A percentile compares a stretch with the other conserved stretches of the same genome.
Evolutionary conservation across 495 filamentous ascomycete genomes (phyloP).

Genomic region (Lepidopterella palustris): DNA sequence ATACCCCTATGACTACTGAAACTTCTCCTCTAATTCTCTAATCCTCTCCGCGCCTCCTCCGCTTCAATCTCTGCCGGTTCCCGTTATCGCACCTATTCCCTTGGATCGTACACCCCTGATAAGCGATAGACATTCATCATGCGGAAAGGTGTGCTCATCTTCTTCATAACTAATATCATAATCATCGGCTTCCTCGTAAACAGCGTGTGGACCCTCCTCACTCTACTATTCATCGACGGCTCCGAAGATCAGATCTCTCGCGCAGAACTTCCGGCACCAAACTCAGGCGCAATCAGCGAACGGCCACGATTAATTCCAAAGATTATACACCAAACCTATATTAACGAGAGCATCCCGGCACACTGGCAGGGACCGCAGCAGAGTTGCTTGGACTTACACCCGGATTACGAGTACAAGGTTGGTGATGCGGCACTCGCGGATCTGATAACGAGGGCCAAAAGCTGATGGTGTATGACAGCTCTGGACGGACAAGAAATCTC

Average conservation of each 20-base stretch:
- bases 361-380: slow-evolving; percentile 68
- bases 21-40: slow-evolving; percentile 3
- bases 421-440: slow-evolving; percentile 16
- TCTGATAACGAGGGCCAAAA: slow-evolving; percentile 9
- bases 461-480: slow-evolving; percentile 43
- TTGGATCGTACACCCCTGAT: background rate
- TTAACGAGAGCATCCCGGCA: slow-evolving; percentile 66
- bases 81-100: background rate
- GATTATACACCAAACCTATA: slow-evolving; percentile 86
- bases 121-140: slow-evolving; percentile 19
- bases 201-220: slow-evolving; percentile 40
- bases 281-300: slow-evolving; percentile 41
- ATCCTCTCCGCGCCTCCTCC: background rate
- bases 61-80: background rate
- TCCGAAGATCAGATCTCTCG: slow-evolving; percentile 40
- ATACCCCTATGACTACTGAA: too few relatives aligned
- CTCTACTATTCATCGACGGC: slow-evolving; percentile 41
- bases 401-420: slow-evolving; percentile 78
- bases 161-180: slow-evolving; percentile 43
- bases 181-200: slow-evolving; percentile 46
- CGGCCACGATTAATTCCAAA: slow-evolving; percentile 70
- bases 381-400: slow-evolving; percentile 68
- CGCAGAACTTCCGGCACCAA: slow-evolving; percentile 37
- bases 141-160: slow-evolving; percentile 35
- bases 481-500: slow-evolving; percentile 76